phyloP scores from a whole-genome alignment of 495 filamentous ascomycete species.

The Penicillium mononematosum region DNA sequence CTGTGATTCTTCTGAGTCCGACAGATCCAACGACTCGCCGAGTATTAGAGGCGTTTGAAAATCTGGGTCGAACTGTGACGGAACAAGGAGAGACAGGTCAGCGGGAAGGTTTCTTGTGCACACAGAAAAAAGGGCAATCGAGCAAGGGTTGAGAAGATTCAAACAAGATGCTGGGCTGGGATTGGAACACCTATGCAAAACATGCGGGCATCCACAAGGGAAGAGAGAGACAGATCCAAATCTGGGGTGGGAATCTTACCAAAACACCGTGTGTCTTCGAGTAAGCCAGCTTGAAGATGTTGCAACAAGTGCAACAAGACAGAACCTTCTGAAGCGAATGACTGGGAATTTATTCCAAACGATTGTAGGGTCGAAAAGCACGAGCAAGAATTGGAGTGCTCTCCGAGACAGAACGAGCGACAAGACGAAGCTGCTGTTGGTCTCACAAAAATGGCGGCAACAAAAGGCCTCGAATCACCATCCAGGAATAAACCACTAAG shows the following conservation, averaged over 20 bases:
- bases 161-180: conserved; percentile 23
- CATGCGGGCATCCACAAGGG: conserved; percentile 27
- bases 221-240: conserved; percentile 20
- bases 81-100: conserved; percentile 23
- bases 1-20: conserved; percentile 49
- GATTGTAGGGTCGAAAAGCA: conserved; percentile 39
- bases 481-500: conserved; percentile 29
- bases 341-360: conserved; percentile 49
- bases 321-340: conserved; percentile 48
- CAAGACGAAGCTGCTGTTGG: conserved; percentile 41
- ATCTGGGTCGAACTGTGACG: conserved; percentile 42
- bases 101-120: conserved; percentile 17
- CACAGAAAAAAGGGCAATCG: conserved; percentile 9
- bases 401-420: conserved; percentile 49
- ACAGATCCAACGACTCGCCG: conserved; percentile 53
- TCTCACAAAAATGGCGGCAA: conserved; percentile 32
- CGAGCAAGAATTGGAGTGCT: conserved; percentile 29
- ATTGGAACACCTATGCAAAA: conserved; percentile 21
- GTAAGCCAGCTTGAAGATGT: conserved; percentile 56
- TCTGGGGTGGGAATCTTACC: conserved; percentile 40
- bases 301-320: conserved; percentile 50
- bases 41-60: conserved; percentile 54
- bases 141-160: conserved; percentile 12
- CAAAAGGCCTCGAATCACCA: conserved; percentile 40
- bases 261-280: conserved; percentile 52